Evolutionary conservation across 2,329 filamentous ascomycete genomes (phyloP).

Genomic region (Fusarium nurragi): DNA sequence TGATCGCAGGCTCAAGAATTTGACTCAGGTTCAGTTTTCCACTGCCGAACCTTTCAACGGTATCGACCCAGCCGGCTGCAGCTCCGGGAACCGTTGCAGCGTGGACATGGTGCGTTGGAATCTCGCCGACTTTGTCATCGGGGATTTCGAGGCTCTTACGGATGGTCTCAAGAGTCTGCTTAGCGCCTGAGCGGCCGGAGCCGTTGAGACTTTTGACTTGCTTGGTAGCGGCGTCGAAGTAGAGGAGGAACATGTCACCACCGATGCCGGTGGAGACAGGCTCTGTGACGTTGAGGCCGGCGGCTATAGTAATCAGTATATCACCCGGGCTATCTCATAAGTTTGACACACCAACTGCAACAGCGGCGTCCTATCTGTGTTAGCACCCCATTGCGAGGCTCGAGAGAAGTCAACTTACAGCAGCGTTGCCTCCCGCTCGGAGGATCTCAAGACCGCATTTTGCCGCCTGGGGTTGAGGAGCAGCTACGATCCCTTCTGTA

Average conservation of each 20-base stretch:
- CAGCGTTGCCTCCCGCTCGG: constrained; percentile 90
- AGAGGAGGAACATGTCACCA: constrained; percentile 96
- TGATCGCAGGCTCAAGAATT: constrained; percentile 83
- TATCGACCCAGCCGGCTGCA: constrained; percentile 92
- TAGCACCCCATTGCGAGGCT: neutral
- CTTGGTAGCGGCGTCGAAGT: constrained; percentile 83
- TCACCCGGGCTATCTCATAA: rapidly evolving
- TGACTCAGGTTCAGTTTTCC: constrained; percentile 81
- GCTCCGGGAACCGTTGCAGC: constrained; percentile 90
- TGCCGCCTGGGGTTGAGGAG: constrained; percentile 87
- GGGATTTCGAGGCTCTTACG: constrained; percentile 74
- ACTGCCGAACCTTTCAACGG: constrained; percentile 87
- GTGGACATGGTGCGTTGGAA: constrained; percentile 81
- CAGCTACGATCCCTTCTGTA: constrained; percentile 89
- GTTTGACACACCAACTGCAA: constrained; percentile 76
- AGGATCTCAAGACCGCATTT: constrained; percentile 87
- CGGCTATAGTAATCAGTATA: constrained; percentile 63
- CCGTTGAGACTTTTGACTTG: constrained; percentile 90
- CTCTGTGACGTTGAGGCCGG: constrained; percentile 92
- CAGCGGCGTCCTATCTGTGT: constrained; percentile 81
- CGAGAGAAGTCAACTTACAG: constrained; percentile 65
- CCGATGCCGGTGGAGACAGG: constrained; percentile 94
- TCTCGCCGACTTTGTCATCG: constrained; percentile 63
- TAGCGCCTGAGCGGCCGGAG: constrained; percentile 81
- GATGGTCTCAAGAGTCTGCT: constrained; percentile 74